Evolutionary conservation across 768 basidiomycete species (phyloP), one percentile per base, ranked within the genome.

Genomic region (Psilocybe azurescens): DNA sequence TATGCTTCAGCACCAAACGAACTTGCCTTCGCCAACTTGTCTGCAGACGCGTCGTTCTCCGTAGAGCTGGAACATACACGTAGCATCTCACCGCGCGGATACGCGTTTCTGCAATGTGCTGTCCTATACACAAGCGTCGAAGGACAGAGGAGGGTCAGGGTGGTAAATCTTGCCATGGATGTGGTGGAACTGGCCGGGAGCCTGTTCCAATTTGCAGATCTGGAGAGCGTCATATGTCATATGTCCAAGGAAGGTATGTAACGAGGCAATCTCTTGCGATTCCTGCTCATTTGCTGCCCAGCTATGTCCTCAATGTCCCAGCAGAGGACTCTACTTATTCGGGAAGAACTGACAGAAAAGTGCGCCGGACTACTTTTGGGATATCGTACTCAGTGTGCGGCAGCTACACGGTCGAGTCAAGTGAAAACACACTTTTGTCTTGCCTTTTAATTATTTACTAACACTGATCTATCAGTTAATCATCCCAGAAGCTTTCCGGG

Each of bases 401-500:
- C 92, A 32, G 82, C 91, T 0, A 89, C 93, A 0, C 80, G 86
- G 3, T 77, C 83, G 0, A 89, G 91, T 5, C 97, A 98, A 80
- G 97, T 95, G 64, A 67, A 81, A 44, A 44, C 67, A 63, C 48
- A 66, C 46, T 10, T 20, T 20, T n/a, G 24, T 24, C 24, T 24
- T 24, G 24, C 24, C 24, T 24, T 24, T 24, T 24, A 24, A 24
- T 24, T 24, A 24, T 24, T 24, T 24, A 24, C 24, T 24, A 0
- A 24, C 24, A 0, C 24, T 48, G 39, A 14, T 18, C 58, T 29
- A 41, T 53, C 67, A 99, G 97, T 76, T 99, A 63, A 91, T 99
- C 63, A 86, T 99, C 28, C 97, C 97, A 5, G 97, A 99, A 75
- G 89, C 91, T 0, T 95, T 95, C 81, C 89, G 90, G 69, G 83